These are phyloP conservation scores for Oryza meridionalis DNA, from an alignment of 176 grass and related monocot species.

Conservation along the genomic window DNA sequence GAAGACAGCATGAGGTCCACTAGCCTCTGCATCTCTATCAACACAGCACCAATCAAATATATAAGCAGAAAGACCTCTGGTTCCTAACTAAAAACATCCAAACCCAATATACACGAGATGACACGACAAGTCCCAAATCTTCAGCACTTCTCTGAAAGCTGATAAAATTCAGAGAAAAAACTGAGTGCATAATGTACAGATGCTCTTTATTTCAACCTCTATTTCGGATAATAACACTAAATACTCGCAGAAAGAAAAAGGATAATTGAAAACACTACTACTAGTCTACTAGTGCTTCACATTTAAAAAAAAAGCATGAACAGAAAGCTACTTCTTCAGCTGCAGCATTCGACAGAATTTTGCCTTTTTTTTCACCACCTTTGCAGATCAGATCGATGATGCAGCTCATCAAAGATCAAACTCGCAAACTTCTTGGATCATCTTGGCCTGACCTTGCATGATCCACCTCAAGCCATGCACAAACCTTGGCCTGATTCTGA, in stretches of 20 bases:
- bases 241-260: background rate
- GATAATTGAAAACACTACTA: background rate
- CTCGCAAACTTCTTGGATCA: background rate
- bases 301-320: background rate
- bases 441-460: background rate
- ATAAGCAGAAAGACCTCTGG: background rate
- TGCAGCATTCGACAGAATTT: background rate
- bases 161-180: background rate
- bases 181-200: background rate
- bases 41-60: background rate
- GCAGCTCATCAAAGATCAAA: too few species aligned
- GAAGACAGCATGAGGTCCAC: background rate
- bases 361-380: background rate
- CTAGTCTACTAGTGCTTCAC: background rate
- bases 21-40: background rate
- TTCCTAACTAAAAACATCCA: background rate
- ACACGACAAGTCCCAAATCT: background rate
- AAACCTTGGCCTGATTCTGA: background rate
- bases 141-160: background rate
- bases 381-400: background rate
- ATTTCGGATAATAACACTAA: background rate
- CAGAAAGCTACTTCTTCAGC: background rate
- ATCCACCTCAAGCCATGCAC: background rate
- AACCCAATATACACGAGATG: background rate
- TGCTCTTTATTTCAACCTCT: background rate